Percentiles rank a stretch among this genome's conserved stretches.
phyloP scores from a whole-genome alignment of 2,329 filamentous ascomycete genomes.

The Bipolaris sorokiniana region DNA sequence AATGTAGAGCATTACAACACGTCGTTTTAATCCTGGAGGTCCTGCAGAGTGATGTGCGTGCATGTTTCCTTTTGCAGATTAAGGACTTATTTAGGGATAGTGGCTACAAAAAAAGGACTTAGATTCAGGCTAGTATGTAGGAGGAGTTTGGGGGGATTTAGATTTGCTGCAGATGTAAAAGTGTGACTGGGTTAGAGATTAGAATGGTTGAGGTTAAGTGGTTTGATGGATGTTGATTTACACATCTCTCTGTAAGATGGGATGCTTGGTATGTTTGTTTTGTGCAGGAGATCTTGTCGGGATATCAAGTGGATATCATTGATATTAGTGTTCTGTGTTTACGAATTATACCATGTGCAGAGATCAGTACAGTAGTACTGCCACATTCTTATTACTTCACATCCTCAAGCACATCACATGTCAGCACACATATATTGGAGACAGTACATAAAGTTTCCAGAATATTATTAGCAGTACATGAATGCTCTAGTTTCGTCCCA shows the following conservation, averaged over 20 bases:
- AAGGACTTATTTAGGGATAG: slow-evolving; percentile 42
- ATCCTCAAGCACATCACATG: background rate
- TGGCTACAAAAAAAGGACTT: slow-evolving; percentile 28
- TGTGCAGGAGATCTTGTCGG: background rate
- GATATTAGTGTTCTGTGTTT: background rate
- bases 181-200: too few relatives aligned
- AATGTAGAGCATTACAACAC: slow-evolving; percentile 48
- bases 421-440: background rate
- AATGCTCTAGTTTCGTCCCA: slow-evolving; percentile 9
- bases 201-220: too few relatives aligned
- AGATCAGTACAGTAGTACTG: background rate
- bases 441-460: slow-evolving; percentile 15
- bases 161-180: too few relatives aligned
- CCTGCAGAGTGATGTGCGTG: slow-evolving; percentile 36
- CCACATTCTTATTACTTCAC: background rate
- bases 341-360: background rate
- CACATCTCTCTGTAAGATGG: too few relatives aligned
- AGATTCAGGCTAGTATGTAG: too few relatives aligned
- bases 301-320: background rate
- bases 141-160: background rate
- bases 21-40: slow-evolving; percentile 35
- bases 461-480: slow-evolving; percentile 29
- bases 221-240: too few relatives aligned
- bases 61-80: slow-evolving; percentile 47
- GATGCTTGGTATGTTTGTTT: background rate